Evolutionary conservation across 352 stramenopile species (phyloP).

Genomic region (Peronospora destructor): DNA sequence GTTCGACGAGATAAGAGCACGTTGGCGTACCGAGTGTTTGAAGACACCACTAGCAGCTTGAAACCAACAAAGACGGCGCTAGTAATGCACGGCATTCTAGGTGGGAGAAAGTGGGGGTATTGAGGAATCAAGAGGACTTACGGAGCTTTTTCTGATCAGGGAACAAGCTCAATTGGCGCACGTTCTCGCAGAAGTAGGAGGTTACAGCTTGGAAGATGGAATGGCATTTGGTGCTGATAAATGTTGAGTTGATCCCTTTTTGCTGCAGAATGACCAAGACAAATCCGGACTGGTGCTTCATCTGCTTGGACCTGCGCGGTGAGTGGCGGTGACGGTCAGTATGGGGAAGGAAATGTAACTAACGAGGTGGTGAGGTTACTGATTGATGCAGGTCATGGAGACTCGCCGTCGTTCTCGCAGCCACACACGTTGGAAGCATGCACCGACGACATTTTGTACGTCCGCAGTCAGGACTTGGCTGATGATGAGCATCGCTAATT

Average conservation of each 20-base stretch:
- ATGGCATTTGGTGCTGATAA: slow-evolving; percentile 1
- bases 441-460: slow-evolving; percentile 61
- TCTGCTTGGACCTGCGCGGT: slow-evolving; percentile 67
- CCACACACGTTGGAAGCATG: slow-evolving; percentile 64
- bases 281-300: slow-evolving; percentile 62
- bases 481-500: background rate
- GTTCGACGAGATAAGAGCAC: slow-evolving; percentile 37
- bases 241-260: background rate
- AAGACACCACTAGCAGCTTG: slow-evolving; percentile 29
- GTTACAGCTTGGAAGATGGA: background rate
- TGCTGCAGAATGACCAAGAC: slow-evolving; percentile 41
- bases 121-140: background rate
- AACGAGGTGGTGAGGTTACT: slow-evolving; percentile 2
- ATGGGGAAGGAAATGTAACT: background rate
- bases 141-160: slow-evolving; percentile 22
- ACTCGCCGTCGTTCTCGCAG: slow-evolving; percentile 56
- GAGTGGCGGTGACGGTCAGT: slow-evolving; percentile 1
- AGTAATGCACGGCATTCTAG: slow-evolving; percentile 79
- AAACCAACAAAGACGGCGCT: slow-evolving; percentile 59
- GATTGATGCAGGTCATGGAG: slow-evolving; percentile 44
- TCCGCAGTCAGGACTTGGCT: background rate
- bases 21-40: slow-evolving; percentile 58
- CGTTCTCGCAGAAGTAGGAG: slow-evolving; percentile 63
- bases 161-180: slow-evolving; percentile 83
- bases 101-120: slow-evolving; percentile 14